A percentile compares a stretch with the other conserved stretches of the same genome.
These are phyloP conservation scores for Suhomyces choctaworum DNA, from an alignment of 1,139 yeast genomes.

Conservation along the genomic window DNA sequence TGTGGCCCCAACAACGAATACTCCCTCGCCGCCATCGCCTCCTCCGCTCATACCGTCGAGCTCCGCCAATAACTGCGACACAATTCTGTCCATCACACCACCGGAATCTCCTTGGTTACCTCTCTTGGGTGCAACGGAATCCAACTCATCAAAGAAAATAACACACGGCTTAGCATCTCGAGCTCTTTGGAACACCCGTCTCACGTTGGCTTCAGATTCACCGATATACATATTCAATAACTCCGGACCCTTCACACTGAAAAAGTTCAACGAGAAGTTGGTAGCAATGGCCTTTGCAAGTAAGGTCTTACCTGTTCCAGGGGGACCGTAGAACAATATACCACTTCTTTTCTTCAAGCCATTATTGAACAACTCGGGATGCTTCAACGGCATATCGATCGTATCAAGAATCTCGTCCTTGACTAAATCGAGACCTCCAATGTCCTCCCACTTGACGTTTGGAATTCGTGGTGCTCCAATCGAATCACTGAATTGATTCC, in stretches of 20 bases:
- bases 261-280: constrained; percentile 87
- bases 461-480: constrained; percentile 98
- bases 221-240: constrained; percentile 96
- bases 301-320: constrained; percentile 95
- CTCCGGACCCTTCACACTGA: constrained; percentile 96
- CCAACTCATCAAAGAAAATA: constrained; percentile 93
- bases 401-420: constrained; percentile 93
- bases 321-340: constrained; percentile 93
- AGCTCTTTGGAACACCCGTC: constrained; percentile 90
- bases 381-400: constrained; percentile 91
- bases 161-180: constrained; percentile 97
- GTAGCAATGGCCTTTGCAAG: constrained; percentile 97
- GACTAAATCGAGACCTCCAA: constrained; percentile 86
- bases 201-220: constrained; percentile 95
- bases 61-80: constrained; percentile 90
- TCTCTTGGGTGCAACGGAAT: constrained; percentile 96
- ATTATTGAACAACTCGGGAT: constrained; percentile 82
- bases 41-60: constrained; percentile 92
- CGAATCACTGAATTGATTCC: constrained; percentile 87
- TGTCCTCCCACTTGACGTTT: constrained; percentile 92
- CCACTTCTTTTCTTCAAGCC: constrained; percentile 95
- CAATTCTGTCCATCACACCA: constrained; percentile 98
- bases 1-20: constrained; percentile 96
- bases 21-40: constrained; percentile 73
- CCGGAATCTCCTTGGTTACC: constrained; percentile 99